These are phyloP conservation scores for Gloeostereum incarnatum DNA, from an alignment of 768 basidiomycete genomes.

Conservation along the genomic window DNA sequence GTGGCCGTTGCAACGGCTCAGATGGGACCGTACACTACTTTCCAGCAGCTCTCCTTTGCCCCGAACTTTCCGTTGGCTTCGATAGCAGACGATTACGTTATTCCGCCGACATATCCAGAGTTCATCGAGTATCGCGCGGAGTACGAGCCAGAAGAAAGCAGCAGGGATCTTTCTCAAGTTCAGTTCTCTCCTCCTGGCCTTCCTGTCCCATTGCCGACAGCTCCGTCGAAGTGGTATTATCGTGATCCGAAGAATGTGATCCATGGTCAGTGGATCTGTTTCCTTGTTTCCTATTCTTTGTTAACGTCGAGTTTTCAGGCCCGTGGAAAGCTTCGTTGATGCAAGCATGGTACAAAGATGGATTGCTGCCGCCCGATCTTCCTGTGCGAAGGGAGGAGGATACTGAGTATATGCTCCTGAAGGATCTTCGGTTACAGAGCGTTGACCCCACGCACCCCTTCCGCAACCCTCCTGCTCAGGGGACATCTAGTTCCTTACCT, in stretches of 20 bases:
- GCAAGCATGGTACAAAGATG: constrained; percentile 87
- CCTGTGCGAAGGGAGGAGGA: constrained; percentile 77
- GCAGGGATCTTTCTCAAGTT: constrained; percentile 41
- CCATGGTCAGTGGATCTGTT: constrained; percentile 45
- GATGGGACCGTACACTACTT: constrained; percentile 82
- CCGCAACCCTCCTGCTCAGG: constrained; percentile 36
- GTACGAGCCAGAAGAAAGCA: constrained; percentile 46
- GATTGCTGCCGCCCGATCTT: constrained; percentile 71
- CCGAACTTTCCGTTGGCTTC: constrained; percentile 83
- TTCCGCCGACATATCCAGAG: constrained; percentile 81
- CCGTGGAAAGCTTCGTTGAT: constrained; percentile 85
- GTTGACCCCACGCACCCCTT: constrained; percentile 81
- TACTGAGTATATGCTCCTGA: constrained; percentile 53
- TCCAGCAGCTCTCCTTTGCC: constrained; percentile 82
- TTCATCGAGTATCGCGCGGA: constrained; percentile 63
- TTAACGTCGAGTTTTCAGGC: constrained; percentile 31
- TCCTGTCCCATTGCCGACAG: constrained; percentile 56
- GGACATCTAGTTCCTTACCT: too few relatives aligned
- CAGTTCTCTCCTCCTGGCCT: constrained; percentile 78
- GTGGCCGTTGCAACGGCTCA: constrained; percentile 58
- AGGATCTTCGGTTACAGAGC: constrained; percentile 68
- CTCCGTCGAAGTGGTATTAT: constrained; percentile 76
- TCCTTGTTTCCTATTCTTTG: not conserved
- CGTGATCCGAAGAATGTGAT: constrained; percentile 73
- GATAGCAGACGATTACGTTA: constrained; percentile 85